Evolutionary conservation across 768 basidiomycete genomes (phyloP), one percentile per base, ranked within the genome.

Genomic region (Lenzites betulinus): DNA sequence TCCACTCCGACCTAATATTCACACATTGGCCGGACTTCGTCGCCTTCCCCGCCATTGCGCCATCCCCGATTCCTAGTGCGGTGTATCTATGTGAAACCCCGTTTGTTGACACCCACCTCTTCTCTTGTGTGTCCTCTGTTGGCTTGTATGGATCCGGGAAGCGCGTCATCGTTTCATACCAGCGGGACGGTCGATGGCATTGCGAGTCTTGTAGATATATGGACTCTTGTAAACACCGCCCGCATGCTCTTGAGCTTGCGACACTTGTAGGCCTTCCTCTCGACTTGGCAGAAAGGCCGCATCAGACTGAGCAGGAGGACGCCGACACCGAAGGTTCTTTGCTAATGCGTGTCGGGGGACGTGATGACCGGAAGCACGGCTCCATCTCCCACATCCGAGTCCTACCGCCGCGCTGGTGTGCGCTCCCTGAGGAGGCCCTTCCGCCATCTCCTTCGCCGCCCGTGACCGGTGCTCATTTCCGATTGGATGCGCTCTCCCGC

Each of bases 131-230:
- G 6, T 50, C 57, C 8, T 22, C 57, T 1, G 30, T 30, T 1
- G 42, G 50, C 4, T 18, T 15, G 22, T 58, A 51, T 18, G 50
- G 51, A 18, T 51, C 49, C 5, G 50, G 57, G 1, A 58, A 58
- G 33, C 57, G 57, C 20, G 57, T 58, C 6, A 58, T 58, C 16
- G 57, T 58, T 12, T n/a, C 50, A 13, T 51, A 25, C 11, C 57
- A 51, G 22, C 15, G 57, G 3, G 50, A 58, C n/a, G 57, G 57
- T 1, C 57, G 57, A 1, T 58, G 57, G 57, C 57, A 58, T 28
- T 58, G 57, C 18, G 18, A 51, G 26, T 58, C 57, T 1, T 58
- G 57, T 25, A 1, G 57, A 9, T 58, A 51, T 18, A 2, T 42
- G 20, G 39, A 43, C 9, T 22, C 30, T 4, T 58, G 57, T 35